These are phyloP conservation scores for Quercus wislizeni DNA, from an alignment of 306 rosid species.

Conservation along the genomic window DNA sequence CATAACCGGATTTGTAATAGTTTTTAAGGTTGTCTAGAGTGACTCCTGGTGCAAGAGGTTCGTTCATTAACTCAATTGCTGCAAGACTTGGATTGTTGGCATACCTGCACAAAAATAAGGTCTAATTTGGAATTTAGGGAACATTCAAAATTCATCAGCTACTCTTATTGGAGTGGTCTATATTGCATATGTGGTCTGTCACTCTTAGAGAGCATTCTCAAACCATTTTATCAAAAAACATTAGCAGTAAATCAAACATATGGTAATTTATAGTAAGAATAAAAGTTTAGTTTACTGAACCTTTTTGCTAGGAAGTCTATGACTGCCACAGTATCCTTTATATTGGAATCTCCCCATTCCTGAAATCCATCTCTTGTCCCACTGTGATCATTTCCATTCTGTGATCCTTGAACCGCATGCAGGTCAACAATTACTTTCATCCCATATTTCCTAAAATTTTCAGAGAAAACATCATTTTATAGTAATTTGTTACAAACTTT, in stretches of 20 bases:
- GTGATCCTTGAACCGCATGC: conserved; percentile 61
- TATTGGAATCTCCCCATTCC: conserved; percentile 57
- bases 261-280: background rate
- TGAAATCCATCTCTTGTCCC: conserved; percentile 55
- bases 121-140: background rate
- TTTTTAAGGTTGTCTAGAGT: conserved; percentile 34
- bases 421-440: conserved; percentile 61
- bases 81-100: conserved; percentile 27
- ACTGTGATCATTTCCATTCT: conserved; percentile 54
- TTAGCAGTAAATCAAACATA: background rate
- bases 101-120: conserved; percentile 35
- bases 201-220: background rate
- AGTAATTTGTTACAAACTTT: background rate
- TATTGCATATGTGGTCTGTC: background rate
- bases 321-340: conserved; percentile 42
- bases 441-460: conserved; percentile 40
- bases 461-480: background rate
- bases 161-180: background rate
- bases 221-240: background rate
- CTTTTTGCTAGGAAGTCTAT: conserved; percentile 55
- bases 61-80: conserved; percentile 59
- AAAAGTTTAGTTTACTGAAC: background rate
- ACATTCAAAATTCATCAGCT: background rate
- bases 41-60: conserved; percentile 44
- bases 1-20: conserved; percentile 44